phyloP scores from a whole-genome alignment of 192 early-diverging fungal species.

The Rhizoclosmatium sp. region DNA sequence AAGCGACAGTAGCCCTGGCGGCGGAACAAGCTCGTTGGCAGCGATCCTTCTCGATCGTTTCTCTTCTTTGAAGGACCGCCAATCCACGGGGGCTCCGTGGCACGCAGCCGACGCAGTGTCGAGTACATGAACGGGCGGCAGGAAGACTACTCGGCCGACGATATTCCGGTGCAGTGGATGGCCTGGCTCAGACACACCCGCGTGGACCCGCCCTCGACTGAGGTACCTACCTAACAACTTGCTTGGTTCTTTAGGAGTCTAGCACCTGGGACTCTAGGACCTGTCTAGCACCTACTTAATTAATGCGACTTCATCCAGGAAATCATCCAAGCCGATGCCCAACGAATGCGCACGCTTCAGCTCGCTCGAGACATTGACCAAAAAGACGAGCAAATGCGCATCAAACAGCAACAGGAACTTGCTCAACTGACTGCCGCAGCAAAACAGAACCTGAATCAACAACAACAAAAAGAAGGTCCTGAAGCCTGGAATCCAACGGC shows the following conservation, averaged over 20 bases:
- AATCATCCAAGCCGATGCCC: slow-evolving; percentile 15
- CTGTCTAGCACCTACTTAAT: slow-evolving; percentile 38
- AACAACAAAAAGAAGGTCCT: slow-evolving; percentile 2
- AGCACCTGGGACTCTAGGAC: slow-evolving; percentile 45
- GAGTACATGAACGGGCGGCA: slow-evolving; percentile 51
- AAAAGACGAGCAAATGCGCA: slow-evolving; percentile 9
- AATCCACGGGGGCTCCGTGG: neutral
- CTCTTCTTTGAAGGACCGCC: slow-evolving; percentile 34
- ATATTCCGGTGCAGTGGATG: slow-evolving; percentile 57
- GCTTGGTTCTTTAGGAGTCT: neutral
- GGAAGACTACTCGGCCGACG: slow-evolving; percentile 41
- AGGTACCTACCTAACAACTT: slow-evolving; percentile 25
- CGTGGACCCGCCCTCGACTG: slow-evolving; percentile 46
- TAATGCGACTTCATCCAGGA: neutral
- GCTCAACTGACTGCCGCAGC: neutral
- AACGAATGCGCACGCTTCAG: neutral
- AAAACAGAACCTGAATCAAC: neutral
- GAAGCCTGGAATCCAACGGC: slow-evolving; percentile 4
- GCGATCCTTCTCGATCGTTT: slow-evolving; percentile 11
- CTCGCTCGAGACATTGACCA: slow-evolving; percentile 7
- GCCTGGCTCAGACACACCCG: slow-evolving; percentile 55
- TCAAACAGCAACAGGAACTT: neutral
- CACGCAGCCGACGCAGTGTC: slow-evolving; percentile 36
- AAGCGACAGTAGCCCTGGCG: slow-evolving; percentile 26
- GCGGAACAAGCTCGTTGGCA: slow-evolving; percentile 1